Evolutionary conservation across 208 protist species (phyloP), one percentile per base, ranked within the genome.

Genomic region (Trichomonas vaginalis): DNA sequence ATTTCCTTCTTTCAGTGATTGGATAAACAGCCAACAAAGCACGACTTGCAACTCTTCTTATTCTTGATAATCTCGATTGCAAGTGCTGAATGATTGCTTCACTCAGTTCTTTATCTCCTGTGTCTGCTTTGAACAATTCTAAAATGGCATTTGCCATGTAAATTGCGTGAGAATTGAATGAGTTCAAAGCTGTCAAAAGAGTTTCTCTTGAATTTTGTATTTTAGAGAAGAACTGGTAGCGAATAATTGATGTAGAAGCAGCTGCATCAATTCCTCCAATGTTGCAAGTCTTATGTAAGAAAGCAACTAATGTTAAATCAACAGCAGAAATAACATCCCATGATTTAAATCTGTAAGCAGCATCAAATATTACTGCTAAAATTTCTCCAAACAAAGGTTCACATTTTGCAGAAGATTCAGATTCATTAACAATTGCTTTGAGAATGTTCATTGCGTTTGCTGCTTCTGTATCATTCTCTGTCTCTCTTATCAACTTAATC

Each of bases 291-390:
- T 92, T 92, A 21, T 92, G 40, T 21, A 92, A 17, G 27, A 92
- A 39, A 1, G 45, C 23, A 15, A 42, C 37, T 15, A 48, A 47
- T 27, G 27, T 35, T 15, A 92, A 51, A 92, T 92, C 45, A 92
- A 92, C 45, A 17, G 86, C 86, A 92, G 86, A 92, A 56, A 92
- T 35, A 9, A 92, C 86, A 92, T 92, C 86, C 86, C 86, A 92
- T 15, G 6, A 51, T n/a, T 35, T 23, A 32, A 92, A 92, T 51
- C 86, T 23, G 17, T 48, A 14, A 47, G 45, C 48, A 56, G 14
- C 21, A 42, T 48, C 21, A 10, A 92, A 51, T 51, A 92, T 51
- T 46, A 8, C 14, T 51, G 12, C 12, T 6, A 92, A 51, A 35
- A 92, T 23, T 39, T 51, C 45, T 14, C 45, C 40, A 47, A 92